Evolutionary conservation across 108 stramenopile genomes (phyloP).

Genomic region (Nitzschia inconspicua): DNA sequence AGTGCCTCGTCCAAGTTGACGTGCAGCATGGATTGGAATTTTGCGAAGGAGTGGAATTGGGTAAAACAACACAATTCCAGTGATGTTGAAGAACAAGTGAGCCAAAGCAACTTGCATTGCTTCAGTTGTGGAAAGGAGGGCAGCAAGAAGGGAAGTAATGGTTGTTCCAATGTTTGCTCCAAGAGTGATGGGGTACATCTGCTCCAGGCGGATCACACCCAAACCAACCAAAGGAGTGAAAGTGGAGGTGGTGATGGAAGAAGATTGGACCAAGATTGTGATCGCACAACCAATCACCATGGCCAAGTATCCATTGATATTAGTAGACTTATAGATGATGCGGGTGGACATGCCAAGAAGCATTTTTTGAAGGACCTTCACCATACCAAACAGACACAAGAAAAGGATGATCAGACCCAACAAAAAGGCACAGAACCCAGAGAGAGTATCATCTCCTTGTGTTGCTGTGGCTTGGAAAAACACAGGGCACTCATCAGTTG

Average conservation of each 20-base stretch:
- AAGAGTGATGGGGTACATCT: slow-evolving; percentile 83
- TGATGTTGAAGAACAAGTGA: slow-evolving; percentile 84
- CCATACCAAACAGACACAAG: slow-evolving; percentile 75
- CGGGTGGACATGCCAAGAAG: slow-evolving; percentile 73
- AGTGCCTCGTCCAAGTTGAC: slow-evolving; percentile 57
- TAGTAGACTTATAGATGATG: slow-evolving; percentile 84
- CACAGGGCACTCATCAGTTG: slow-evolving; percentile 54
- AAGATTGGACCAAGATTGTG: slow-evolving; percentile 82
- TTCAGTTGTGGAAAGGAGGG: slow-evolving; percentile 32
- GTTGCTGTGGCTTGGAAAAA: slow-evolving; percentile 73
- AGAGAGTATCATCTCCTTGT: slow-evolving; percentile 54
- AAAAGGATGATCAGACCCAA: slow-evolving; percentile 66
- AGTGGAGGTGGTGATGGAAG: slow-evolving; percentile 76
- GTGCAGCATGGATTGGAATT: slow-evolving; percentile 59
- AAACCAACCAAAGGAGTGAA: slow-evolving; percentile 86
- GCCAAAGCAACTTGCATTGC: slow-evolving; percentile 73
- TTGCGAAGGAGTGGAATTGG: slow-evolving; percentile 78
- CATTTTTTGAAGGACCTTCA: slow-evolving; percentile 73
- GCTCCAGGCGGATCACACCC: slow-evolving; percentile 63
- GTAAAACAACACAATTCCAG: slow-evolving; percentile 80
- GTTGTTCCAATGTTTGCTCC: slow-evolving; percentile 91
- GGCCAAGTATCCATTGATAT: slow-evolving; percentile 79
- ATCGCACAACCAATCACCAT: slow-evolving; percentile 74
- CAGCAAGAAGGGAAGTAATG: slow-evolving; percentile 67
- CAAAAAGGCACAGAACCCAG: slow-evolving; percentile 71